Percentiles rank a stretch among this genome's conserved stretches.
Evolutionary conservation across 768 basidiomycete species (phyloP).

Genomic region (Rhizopogon vesiculosus): DNA sequence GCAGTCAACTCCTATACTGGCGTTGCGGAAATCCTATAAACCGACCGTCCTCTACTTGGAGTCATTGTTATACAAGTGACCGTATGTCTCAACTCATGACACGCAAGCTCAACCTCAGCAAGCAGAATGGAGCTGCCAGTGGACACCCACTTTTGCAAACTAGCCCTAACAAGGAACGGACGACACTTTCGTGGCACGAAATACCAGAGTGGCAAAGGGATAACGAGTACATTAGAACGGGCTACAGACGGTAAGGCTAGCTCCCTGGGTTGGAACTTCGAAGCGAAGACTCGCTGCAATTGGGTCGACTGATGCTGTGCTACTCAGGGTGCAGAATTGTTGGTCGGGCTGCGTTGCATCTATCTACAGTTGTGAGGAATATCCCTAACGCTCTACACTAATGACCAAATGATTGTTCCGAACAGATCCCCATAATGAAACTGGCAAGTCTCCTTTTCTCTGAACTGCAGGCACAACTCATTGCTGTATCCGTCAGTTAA

Average conservation of each 20-base stretch:
- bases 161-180: not conserved
- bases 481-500: conserved; percentile 51
- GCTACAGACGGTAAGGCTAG: conserved; percentile 59
- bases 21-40: not conserved
- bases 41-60: not conserved
- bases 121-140: conserved; percentile 7
- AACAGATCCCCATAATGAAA: conserved; percentile 76
- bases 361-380: conserved; percentile 58
- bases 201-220: conserved; percentile 68
- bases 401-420: conserved; percentile 13
- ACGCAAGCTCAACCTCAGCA: not conserved
- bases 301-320: conserved; percentile 1
- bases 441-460: conserved; percentile 36
- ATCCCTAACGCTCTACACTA: conserved; percentile 8
- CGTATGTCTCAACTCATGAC: not conserved
- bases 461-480: not conserved
- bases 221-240: conserved; percentile 67
- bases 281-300: not conserved
- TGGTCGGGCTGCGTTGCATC: conserved; percentile 63
- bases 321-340: conserved; percentile 47
- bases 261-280: not conserved
- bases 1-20: not conserved
- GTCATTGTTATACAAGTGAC: not conserved
- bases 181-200: conserved; percentile 49
- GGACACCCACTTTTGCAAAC: not conserved